Evolutionary conservation across 2,329 filamentous ascomycete genomes (phyloP), one percentile per base, ranked within the genome.

Genomic region (Ustulina deusta): DNA sequence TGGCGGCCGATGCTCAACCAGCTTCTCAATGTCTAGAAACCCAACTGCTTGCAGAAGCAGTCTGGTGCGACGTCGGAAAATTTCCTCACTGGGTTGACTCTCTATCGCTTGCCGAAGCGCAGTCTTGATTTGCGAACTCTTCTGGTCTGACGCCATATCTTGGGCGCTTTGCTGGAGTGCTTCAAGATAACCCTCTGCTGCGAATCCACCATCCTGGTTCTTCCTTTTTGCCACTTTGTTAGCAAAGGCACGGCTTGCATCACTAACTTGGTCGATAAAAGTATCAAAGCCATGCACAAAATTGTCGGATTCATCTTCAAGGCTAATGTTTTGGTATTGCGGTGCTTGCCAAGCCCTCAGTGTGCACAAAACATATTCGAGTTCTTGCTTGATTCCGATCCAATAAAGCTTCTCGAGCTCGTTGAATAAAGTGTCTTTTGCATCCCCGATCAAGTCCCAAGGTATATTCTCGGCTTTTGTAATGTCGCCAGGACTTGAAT

Each of bases 371-470:
- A 63, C 51, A 3, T 29, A 63, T 48, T 56, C 60, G 15, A 63
- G 49, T 4, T 63, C 60, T 48, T 56, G 51, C 22, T 46, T 55
- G 7, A 56, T 40, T 2, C 60, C 60, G 5, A 56, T 56, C 60
- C 60, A 63, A 56, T 63, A 63, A n/a, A 63, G 40, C 32, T 9
- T 63, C 29, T 62, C 60, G 17, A 63, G 38, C 51, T 63, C 60
- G n/a, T 63, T 40, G 29, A 63, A 56, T 29, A 63, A 32, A 36
- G 38, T 46, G 15, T 63, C 60, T 5, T 56, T 49, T 46, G 60
- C 60, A 48, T 63, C 22, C 22, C 60, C 60, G 20, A 56, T 36
- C 40, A 56, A 49, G 42, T 48, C 52, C 60, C 60, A 63, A 15
- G 60, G 52, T 36, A 49, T 49, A 4, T 63, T 63, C 11, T 63